Percentiles rank a stretch among this genome's conserved stretches.
Evolutionary conservation across 2,329 filamentous ascomycete species (phyloP).

Genomic region (Dichotomopilus funicola): DNA sequence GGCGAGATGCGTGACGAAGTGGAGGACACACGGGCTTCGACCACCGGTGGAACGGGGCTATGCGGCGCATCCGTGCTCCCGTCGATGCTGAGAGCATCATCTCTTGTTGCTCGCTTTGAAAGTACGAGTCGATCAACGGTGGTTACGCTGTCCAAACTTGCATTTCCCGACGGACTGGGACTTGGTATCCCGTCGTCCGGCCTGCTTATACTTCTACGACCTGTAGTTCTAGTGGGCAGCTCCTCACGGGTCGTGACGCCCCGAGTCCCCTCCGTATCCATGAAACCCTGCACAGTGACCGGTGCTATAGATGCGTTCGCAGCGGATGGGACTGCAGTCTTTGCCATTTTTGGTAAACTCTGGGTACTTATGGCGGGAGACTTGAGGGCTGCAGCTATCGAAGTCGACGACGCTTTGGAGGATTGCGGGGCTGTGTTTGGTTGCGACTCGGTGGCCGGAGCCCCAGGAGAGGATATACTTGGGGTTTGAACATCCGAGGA

Average conservation of each 20-base stretch:
- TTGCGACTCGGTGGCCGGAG: slow-evolving; percentile 35
- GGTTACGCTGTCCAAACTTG: slow-evolving; percentile 32
- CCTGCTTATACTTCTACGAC: slow-evolving; percentile 39
- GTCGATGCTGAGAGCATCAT: slow-evolving; percentile 41
- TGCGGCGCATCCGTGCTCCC: slow-evolving; percentile 39
- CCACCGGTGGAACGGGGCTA: slow-evolving; percentile 36
- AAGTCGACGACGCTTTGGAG: slow-evolving; percentile 44
- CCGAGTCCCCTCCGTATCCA: slow-evolving; percentile 42
- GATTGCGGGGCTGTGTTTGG: slow-evolving; percentile 34
- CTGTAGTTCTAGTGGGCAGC: slow-evolving; percentile 31
- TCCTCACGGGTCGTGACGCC: slow-evolving; percentile 38
- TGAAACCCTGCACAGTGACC: slow-evolving; percentile 42
- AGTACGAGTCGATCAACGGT: slow-evolving; percentile 27
- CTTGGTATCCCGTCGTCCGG: slow-evolving; percentile 35
- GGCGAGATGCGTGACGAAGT: slow-evolving; percentile 25
- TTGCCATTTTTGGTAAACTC: slow-evolving; percentile 37
- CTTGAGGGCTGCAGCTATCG: slow-evolving; percentile 41
- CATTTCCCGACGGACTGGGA: slow-evolving; percentile 31
- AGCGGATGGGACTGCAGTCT: slow-evolving; percentile 36
- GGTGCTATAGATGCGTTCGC: slow-evolving; percentile 43
- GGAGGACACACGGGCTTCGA: slow-evolving; percentile 27
- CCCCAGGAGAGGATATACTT: slow-evolving; percentile 34
- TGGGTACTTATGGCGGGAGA: slow-evolving; percentile 35
- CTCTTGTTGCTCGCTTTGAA: slow-evolving; percentile 31
- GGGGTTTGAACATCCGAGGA: slow-evolving; percentile 31